phyloP scores from a whole-genome alignment of 2,329 filamentous ascomycete species.

The Calonectria pseudoturangicola region DNA sequence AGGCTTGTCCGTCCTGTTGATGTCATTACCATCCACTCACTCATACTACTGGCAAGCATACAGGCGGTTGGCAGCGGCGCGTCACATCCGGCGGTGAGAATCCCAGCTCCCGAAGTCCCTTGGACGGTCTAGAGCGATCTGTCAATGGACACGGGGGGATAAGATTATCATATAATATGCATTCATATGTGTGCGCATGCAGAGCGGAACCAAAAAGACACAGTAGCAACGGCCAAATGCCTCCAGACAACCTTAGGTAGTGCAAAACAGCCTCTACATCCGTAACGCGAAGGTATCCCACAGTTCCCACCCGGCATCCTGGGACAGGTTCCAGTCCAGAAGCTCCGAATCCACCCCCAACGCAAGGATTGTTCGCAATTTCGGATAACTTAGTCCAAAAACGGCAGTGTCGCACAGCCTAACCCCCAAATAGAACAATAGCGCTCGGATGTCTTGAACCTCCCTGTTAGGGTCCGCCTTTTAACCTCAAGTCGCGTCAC shows the following conservation, averaged over 20 bases:
- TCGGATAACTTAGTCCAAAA: constrained; percentile 27
- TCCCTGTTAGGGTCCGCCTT: constrained; percentile 37
- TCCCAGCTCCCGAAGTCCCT: constrained; percentile 29
- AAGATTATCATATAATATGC: constrained; percentile 40
- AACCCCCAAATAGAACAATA: constrained; percentile 22
- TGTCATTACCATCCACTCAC: constrained; percentile 47
- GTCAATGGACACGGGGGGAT: constrained; percentile 28
- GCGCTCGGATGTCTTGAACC: constrained; percentile 33
- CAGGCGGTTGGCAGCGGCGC: constrained; percentile 42
- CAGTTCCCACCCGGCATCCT: constrained; percentile 29
- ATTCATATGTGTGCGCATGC: constrained; percentile 18
- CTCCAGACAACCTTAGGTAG: background rate
- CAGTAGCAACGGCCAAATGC: constrained; percentile 13
- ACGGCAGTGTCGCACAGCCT: constrained; percentile 28
- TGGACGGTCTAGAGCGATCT: constrained; percentile 33
- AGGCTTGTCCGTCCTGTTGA: constrained; percentile 17
- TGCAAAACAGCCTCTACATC: constrained; percentile 13
- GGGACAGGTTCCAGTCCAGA: constrained; percentile 22
- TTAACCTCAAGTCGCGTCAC: constrained; percentile 30
- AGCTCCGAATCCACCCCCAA: constrained; percentile 22
- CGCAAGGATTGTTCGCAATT: constrained; percentile 23
- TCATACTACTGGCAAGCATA: constrained; percentile 42
- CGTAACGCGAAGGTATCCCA: constrained; percentile 14
- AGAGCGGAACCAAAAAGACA: constrained; percentile 3
- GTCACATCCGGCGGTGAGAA: constrained; percentile 51